Evolutionary conservation across 2,329 filamentous ascomycete species (phyloP), one percentile per base, ranked within the genome.

Genomic region (Penicillium sp.): DNA sequence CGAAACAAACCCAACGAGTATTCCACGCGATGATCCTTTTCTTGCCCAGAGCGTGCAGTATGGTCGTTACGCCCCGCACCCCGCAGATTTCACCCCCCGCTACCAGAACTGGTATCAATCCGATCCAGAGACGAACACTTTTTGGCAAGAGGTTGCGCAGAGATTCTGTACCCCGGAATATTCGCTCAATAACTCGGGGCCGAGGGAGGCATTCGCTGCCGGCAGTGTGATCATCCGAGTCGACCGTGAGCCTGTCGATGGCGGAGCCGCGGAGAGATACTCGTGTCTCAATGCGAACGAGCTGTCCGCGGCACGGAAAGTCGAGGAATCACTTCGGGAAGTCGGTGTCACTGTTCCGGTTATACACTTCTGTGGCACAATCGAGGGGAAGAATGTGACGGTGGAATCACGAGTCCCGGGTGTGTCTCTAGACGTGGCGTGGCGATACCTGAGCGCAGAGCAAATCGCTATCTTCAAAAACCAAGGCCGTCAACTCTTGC

Each of bases 341-440:
- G 49, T 74, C 17, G 64, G 62, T 1, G 62, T 73, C 32, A 54
- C 65, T 5, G 62, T 75, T 8, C 73, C 73, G 1, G 55, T 68
- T 36, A 65, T 71, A 54, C 65, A 69, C 44, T 73, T 73, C n/a
- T 71, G 63, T 46, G 68, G 70, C 12, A 68, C 60, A 26, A 61
- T 75, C 37, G 66, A 70, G 21, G 70, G 65, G 34, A 72, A 68
- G 45, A 74, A 75, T 51, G 63, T 74, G 33, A 69, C 72, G 7
- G 65, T 73, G 34, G 71, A 74, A 56, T 71, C 71, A 12, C 63
- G 72, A 36, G 69, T 75, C 18, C 69, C 72, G 3, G 73, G 73
- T 4, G 68, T 74, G 41, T 68, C 72, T 12, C 57, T 75, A 24
- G 68, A 74, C 34, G 62, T 69, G 36, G 70, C 65, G n/a, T 75